These are phyloP conservation scores for Coix lacrymajobi DNA, from an alignment of 176 grass and related monocot genomes.

Conservation along the genomic window DNA sequence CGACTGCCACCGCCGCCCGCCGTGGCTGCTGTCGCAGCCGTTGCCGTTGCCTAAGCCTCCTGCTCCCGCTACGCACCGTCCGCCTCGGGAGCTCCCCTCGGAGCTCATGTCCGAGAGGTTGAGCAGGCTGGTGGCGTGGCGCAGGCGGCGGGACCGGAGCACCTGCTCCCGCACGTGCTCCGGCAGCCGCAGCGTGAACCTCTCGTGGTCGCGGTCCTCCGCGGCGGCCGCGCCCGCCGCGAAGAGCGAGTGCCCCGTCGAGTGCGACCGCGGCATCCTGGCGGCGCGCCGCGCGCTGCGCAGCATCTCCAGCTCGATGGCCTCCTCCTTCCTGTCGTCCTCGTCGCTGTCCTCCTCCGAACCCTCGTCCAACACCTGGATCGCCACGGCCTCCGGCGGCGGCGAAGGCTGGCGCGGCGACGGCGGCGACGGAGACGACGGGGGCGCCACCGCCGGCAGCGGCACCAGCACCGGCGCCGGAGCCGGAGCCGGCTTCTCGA, in stretches of 20 bases:
- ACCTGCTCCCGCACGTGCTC: constrained; percentile 56
- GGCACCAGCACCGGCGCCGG: neutral
- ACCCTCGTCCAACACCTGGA: constrained; percentile 11
- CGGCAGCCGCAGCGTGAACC: constrained; percentile 81
- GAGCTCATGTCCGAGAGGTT: constrained; percentile 35
- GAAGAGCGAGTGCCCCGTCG: constrained; percentile 30
- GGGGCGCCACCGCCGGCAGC: neutral
- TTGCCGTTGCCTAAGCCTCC: constrained; percentile 38
- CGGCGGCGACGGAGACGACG: neutral
- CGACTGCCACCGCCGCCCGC: constrained; percentile 43
- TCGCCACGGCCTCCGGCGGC: constrained; percentile 29
- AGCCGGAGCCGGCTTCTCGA: constrained; percentile 13
- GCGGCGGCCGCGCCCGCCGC: neutral
- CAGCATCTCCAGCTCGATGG: constrained; percentile 59
- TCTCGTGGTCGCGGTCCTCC: constrained; percentile 36
- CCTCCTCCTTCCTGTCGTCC: constrained; percentile 52
- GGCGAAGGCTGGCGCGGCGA: neutral
- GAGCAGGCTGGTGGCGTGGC: constrained; percentile 63
- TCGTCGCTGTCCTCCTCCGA: constrained; percentile 25
- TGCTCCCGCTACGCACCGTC: neutral
- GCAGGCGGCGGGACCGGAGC: constrained; percentile 48
- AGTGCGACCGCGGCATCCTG: constrained; percentile 60
- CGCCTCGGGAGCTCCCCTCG: constrained; percentile 56
- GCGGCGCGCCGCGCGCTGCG: constrained; percentile 39
- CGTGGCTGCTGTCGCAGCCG: constrained; percentile 42